Percentiles rank a stretch among this genome's conserved stretches.
phyloP scores from a whole-genome alignment of 768 basidiomycete genomes.

The Trametes meyenii region DNA sequence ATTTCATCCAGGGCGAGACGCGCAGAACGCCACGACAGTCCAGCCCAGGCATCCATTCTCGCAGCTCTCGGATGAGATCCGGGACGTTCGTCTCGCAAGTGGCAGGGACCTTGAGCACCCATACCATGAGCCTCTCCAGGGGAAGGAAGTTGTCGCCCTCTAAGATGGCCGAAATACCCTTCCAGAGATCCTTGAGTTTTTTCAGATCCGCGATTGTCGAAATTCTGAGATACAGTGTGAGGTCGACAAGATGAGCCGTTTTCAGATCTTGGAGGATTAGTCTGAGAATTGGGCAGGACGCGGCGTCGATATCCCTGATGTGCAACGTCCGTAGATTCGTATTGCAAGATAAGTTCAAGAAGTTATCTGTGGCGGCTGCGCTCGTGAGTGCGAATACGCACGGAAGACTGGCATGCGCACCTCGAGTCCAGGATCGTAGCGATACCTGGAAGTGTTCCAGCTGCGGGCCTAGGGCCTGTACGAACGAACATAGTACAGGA shows the following conservation, averaged over 20 bases:
- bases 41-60: conserved; percentile 7
- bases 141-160: not conserved
- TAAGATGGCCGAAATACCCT: not conserved
- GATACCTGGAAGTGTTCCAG: conserved; percentile 12
- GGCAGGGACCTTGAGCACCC: conserved; percentile 10
- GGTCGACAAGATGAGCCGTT: not conserved
- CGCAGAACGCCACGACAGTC: conserved; percentile 1
- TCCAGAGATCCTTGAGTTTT: not conserved
- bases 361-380: not conserved
- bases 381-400: not conserved
- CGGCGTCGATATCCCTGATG: conserved; percentile 5
- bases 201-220: not conserved
- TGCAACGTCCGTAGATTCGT: conserved; percentile 5
- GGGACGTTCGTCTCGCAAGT: not conserved
- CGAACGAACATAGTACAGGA: not conserved
- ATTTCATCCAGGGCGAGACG: conserved; percentile 7
- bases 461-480: not conserved
- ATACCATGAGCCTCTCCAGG: conserved; percentile 8
- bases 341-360: not conserved
- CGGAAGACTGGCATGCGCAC: not conserved
- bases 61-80: not conserved
- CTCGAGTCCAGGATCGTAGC: not conserved
- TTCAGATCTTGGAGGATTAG: not conserved
- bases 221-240: conserved; percentile 5
- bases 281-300: not conserved